A percentile compares a stretch with the other conserved stretches of the same genome.
phyloP scores from a whole-genome alignment of 352 stramenopile genomes.

The Phytophthora uliginosa region DNA sequence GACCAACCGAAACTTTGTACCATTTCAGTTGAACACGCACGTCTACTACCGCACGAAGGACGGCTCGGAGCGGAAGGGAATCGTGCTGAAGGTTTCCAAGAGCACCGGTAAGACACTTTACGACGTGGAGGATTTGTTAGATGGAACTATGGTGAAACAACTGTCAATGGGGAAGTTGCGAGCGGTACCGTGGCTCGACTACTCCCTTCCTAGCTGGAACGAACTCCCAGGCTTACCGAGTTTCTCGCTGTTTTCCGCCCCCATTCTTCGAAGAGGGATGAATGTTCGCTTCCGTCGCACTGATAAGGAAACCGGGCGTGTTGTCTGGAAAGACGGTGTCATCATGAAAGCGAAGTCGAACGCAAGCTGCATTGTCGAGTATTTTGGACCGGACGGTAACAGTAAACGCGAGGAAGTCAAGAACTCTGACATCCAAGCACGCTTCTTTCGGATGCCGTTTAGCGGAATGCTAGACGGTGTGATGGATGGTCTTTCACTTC shows the following conservation, averaged over 20 bases:
- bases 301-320: conserved; percentile 32
- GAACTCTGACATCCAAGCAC: conserved; percentile 58
- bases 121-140: conserved; percentile 65
- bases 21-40: conserved; percentile 53
- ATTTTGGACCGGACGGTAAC: conserved; percentile 35
- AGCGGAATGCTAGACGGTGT: conserved; percentile 37
- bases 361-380: conserved; percentile 58
- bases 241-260: conserved; percentile 36
- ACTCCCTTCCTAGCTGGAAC: conserved; percentile 48
- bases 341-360: conserved; percentile 63
- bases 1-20: conserved; percentile 25
- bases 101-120: conserved; percentile 44
- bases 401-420: conserved; percentile 55
- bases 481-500: conserved; percentile 41
- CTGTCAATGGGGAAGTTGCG: conserved; percentile 51
- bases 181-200: conserved; percentile 61
- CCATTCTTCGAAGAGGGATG: conserved; percentile 57
- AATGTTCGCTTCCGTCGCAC: conserved; percentile 59
- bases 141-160: conserved; percentile 56
- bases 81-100: conserved; percentile 63
- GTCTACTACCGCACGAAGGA: conserved; percentile 67
- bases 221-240: conserved; percentile 30
- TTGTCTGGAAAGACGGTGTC: conserved; percentile 55
- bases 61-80: conserved; percentile 57
- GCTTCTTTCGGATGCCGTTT: conserved; percentile 53